phyloP scores from a whole-genome alignment of 257 asterid genomes.

The Asclepias syriaca region DNA sequence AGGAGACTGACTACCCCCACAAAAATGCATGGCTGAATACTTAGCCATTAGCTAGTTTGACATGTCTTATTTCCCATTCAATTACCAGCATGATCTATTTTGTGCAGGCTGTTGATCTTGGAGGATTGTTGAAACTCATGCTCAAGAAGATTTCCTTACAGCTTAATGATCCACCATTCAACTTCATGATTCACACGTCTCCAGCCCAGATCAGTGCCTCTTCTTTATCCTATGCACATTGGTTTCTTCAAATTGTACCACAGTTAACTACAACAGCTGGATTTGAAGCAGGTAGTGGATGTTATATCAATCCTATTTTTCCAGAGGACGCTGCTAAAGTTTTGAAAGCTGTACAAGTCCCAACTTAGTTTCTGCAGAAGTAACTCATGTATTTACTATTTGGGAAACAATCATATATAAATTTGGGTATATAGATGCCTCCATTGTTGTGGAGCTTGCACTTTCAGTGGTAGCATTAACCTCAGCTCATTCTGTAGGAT shows the following conservation, averaged over 20 bases:
- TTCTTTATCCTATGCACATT: slow-evolving; percentile 49
- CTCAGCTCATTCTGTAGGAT: too few species aligned
- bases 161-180: slow-evolving; percentile 81
- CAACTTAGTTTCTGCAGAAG: slow-evolving; percentile 2
- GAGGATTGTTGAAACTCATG: slow-evolving; percentile 67
- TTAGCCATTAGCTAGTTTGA: not conserved
- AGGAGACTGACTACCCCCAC: too few species aligned
- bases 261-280: slow-evolving; percentile 69
- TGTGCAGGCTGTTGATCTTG: slow-evolving; percentile 78
- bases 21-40: not conserved
- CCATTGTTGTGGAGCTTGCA: too few species aligned
- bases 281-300: slow-evolving; percentile 79
- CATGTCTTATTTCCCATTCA: not conserved
- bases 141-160: slow-evolving; percentile 66
- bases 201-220: slow-evolving; percentile 48
- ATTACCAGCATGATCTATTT: not conserved
- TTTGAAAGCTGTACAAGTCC: slow-evolving; percentile 46
- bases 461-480: too few species aligned
- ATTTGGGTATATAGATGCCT: too few species aligned
- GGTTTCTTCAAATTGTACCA: slow-evolving; percentile 90
- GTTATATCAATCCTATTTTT: slow-evolving; percentile 83
- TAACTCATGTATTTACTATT: not conserved
- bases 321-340: slow-evolving; percentile 94
- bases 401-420: too few species aligned
- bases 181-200: slow-evolving; percentile 67